phyloP scores from a whole-genome alignment of 495 filamentous ascomycete genomes.

The Annulohypoxylon bovei region DNA sequence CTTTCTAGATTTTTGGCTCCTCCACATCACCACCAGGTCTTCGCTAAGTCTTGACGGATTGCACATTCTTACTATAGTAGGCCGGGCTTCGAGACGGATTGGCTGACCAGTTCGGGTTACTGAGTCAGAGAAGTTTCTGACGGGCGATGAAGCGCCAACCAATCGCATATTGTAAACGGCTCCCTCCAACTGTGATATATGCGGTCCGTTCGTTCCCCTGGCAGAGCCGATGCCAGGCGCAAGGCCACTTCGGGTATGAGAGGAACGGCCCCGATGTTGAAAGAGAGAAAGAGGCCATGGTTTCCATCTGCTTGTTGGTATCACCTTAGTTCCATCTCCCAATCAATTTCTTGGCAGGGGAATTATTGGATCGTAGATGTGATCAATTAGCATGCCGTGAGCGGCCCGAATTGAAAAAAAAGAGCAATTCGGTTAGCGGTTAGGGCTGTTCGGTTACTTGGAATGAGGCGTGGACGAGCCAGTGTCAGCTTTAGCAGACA shows the following conservation, averaged over 20 bases:
- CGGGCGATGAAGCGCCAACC: conserved; percentile 6
- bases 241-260: conserved; percentile 28
- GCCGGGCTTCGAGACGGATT: conserved; percentile 16
- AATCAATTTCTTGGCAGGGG: conserved; percentile 37
- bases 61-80: not conserved
- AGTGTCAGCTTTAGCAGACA: not conserved
- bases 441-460: not conserved
- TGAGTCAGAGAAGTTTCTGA: conserved; percentile 26
- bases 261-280: conserved; percentile 13
- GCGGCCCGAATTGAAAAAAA: conserved; percentile 35
- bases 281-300: conserved; percentile 8
- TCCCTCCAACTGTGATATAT: conserved; percentile 3
- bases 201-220: conserved; percentile 13
- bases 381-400: conserved; percentile 33
- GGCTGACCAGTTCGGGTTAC: conserved; percentile 16
- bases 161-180: conserved; percentile 16
- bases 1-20: conserved; percentile 23
- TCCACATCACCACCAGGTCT: conserved; percentile 17
- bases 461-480: conserved; percentile 6
- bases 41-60: conserved; percentile 23
- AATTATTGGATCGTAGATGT: conserved; percentile 21
- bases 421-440: conserved; percentile 17
- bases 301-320: conserved; percentile 24
- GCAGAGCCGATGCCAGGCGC: conserved; percentile 35
- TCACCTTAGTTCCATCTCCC: conserved; percentile 12